These are phyloP conservation scores for Talaromyces sp. DNA, from an alignment of 2,329 filamentous ascomycete species.

Conservation along the genomic window DNA sequence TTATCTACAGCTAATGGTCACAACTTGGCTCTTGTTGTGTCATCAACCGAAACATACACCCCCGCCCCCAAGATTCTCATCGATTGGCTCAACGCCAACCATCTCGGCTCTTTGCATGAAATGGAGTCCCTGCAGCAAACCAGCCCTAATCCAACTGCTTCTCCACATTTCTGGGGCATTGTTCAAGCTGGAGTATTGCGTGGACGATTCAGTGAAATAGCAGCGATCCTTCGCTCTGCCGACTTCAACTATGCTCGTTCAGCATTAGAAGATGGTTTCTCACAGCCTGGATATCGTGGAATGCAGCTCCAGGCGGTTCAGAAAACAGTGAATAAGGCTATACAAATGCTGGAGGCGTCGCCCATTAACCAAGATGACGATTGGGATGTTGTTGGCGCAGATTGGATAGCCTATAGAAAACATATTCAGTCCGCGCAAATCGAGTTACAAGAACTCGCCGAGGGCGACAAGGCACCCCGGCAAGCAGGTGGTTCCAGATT, in stretches of 20 bases:
- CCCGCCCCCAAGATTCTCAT: conserved; percentile 74
- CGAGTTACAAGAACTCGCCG: conserved; percentile 72
- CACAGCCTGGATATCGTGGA: conserved; percentile 67
- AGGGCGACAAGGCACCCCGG: conserved; percentile 61
- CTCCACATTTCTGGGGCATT: conserved; percentile 79
- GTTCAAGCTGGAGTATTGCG: conserved; percentile 72
- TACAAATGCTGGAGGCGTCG: conserved; percentile 68
- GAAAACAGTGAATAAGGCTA: conserved; percentile 65
- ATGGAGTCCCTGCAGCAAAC: conserved; percentile 61
- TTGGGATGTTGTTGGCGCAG: conserved; percentile 78
- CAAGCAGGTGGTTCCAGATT: conserved; percentile 43
- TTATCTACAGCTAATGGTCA: conserved; percentile 27
- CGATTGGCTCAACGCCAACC: conserved; percentile 74
- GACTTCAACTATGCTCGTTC: conserved; percentile 74
- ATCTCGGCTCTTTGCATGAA: conserved; percentile 68
- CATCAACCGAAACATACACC: conserved; percentile 27
- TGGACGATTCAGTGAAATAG: conserved; percentile 66
- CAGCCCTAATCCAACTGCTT: conserved; percentile 70
- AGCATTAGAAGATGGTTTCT: conserved; percentile 59
- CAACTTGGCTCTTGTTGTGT: conserved; percentile 29
- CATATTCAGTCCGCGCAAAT: conserved; percentile 67
- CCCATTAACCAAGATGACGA: conserved; percentile 62
- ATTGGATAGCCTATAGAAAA: conserved; percentile 81
- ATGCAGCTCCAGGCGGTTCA: conserved; percentile 75
- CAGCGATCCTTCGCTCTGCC: conserved; percentile 67